Evolutionary conservation across 495 filamentous ascomycete species (phyloP), one percentile per base, ranked within the genome.

Genomic region (Beverwykella pulmonaria): DNA sequence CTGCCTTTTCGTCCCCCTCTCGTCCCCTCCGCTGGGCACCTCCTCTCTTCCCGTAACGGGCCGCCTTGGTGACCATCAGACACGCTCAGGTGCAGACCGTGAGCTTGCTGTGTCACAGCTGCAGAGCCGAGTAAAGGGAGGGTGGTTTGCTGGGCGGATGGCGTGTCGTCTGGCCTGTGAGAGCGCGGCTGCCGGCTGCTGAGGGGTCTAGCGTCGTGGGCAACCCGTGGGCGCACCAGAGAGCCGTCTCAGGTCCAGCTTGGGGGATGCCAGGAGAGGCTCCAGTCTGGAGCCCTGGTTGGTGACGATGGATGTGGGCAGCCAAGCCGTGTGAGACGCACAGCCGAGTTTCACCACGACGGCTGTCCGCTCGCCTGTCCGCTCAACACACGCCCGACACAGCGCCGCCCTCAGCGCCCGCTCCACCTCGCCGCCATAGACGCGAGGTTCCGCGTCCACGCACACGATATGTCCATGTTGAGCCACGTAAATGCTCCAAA

Each of bases 321-420:
- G 56, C 56, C 56, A 59, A 59, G 56, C n/a, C 23, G 56, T 59
- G 30, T 26, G 56, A 59, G 32, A 54, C 59, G 59, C 53, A 36
- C 39, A 36, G 44, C 52, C 39, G 52, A 32, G 53, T 58, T 57
- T 64, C 52, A 64, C 61, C 52, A 56, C 20, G 9, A 50, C 12
- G 48, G 19, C 20, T 58, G 22, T 20, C 47, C 26, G 48, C 32
- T 47, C 32, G 20, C 22, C 48, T 46, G 27, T 32, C 22, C 39
- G 23, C 44, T 41, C 29, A 30, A 19, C 44, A 15, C 57, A 23
- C 57, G 25, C 39, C 15, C 20, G 41, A 50, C 44, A 25, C 46
- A 53, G 46, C 25, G 27, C 26, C 48, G 39, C 39, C 48, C 25
- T 27, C 48, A 27, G 48, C 48, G 20, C 48, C 48, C 20, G 48